Base-by-base conservation (phyloP, 2,329 filamentous ascomycete genomes). In the Epichloe brachyelytri region DNA sequence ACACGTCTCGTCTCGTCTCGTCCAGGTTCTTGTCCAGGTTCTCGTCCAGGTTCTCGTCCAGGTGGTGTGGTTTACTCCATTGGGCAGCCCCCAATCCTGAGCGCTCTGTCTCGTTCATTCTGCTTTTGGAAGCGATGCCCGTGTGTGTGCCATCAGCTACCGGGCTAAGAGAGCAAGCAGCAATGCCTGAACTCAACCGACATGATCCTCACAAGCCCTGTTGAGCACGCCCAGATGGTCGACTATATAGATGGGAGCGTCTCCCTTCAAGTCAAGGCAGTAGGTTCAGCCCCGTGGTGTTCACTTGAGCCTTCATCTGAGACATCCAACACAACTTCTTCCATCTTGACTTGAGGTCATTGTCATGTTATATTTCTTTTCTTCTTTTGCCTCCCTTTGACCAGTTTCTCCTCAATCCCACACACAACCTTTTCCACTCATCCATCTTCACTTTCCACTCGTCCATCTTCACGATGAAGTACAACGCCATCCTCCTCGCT, bases 381-480 rank as follows among this genome's bases (percentile, higher is more conserved):
- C 26, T 34, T 15, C 12, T 30, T 30, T 30, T 4, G 3, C 26
- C 26, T 30, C 8, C 10, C 26, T 30, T 30, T 30, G 22, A 22
- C 22, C 22, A 22, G 1, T 22, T 22, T 8, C 8, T 26, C 26
- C 26, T 10, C 11, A 34, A 45, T 2, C 20, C 20, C n/a, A 20
- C 1, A 5, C 11, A 30, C 4, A 19, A 38, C 36, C 14, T 15
- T 26, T 26, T 26, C 22, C 22, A 26, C 4, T 22, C 20, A 22
- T 22, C 20, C 20, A 22, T 22, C 20, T 6, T 22, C 20, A 22
- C 0, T 22, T 22, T 26, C 3, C 39, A 37, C n/a, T 26, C 33
- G 11, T 43, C 33, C 5, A 17, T 37, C 43, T 38, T 34, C 54
- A 57, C 33, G 11, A 69, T 69, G 67, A 69, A 67, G 62, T 55